phyloP scores from a whole-genome alignment of 148 eudicot species.

The Rhododendron griersonianum region DNA sequence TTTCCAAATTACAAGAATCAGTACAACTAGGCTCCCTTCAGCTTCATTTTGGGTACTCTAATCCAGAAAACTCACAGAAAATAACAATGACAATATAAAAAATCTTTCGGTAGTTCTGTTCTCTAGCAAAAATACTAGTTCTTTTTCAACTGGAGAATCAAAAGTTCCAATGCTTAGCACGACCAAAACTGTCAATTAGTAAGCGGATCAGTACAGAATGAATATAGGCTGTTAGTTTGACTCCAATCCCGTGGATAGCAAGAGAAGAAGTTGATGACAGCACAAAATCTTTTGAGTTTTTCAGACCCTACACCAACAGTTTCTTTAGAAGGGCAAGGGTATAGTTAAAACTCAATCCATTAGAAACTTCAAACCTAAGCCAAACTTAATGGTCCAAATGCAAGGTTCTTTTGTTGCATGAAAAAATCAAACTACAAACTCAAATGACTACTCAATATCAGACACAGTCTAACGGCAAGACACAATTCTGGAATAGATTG shows the following conservation, averaged over 20 bases:
- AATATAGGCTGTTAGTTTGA: conserved; percentile 26
- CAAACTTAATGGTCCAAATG: background rate
- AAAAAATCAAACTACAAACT: background rate
- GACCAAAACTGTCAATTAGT: background rate
- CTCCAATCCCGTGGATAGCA: conserved; percentile 43
- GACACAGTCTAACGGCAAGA: background rate
- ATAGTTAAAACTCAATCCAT: conserved; percentile 48
- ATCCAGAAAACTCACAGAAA: background rate
- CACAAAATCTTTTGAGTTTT: conserved; percentile 54
- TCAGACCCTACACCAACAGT: conserved; percentile 37
- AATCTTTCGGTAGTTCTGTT: background rate
- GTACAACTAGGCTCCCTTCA: background rate
- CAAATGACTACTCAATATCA: background rate
- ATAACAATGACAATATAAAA: background rate
- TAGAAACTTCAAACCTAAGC: background rate
- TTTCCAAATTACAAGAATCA: too few relatives aligned
- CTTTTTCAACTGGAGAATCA: background rate
- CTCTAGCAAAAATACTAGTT: background rate
- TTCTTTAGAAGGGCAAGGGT: conserved; percentile 12
- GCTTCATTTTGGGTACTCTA: background rate
- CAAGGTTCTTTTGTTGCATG: background rate
- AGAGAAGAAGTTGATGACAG: conserved; percentile 71
- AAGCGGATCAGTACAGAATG: background rate
- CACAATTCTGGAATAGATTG: background rate
- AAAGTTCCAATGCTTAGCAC: background rate